A percentile compares a stretch with the other conserved stretches of the same genome.
These are phyloP conservation scores for Phytopythium vexans DNA, from an alignment of 352 stramenopile species.

Conservation along the genomic window DNA sequence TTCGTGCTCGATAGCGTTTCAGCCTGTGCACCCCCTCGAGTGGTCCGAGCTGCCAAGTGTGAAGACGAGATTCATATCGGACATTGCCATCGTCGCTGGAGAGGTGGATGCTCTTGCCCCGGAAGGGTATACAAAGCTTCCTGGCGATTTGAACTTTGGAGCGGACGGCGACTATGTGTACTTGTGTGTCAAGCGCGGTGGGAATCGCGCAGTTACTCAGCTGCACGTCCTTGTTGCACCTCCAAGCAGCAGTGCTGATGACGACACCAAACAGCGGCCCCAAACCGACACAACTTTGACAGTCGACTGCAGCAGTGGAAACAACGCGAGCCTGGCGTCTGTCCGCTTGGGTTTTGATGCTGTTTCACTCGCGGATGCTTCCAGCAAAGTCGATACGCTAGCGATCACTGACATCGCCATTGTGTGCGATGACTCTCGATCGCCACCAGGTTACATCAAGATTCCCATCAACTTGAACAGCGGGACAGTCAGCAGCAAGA, in stretches of 20 bases:
- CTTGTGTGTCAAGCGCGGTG: constrained; percentile 63
- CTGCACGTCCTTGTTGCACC: constrained; percentile 13
- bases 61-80: constrained; percentile 55
- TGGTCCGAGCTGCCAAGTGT: constrained; percentile 31
- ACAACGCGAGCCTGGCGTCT: constrained; percentile 1
- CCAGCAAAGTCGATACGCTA: constrained; percentile 16
- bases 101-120: constrained; percentile 47
- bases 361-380: constrained; percentile 1
- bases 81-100: constrained; percentile 52
- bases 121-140: constrained; percentile 49
- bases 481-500: constrained; percentile 14
- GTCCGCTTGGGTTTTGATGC: constrained; percentile 32
- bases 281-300: not conserved
- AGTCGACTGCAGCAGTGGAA: constrained; percentile 33
- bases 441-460: constrained; percentile 24
- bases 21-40: constrained; percentile 38
- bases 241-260: not conserved
- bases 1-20: constrained; percentile 22
- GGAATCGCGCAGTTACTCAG: constrained; percentile 31
- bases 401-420: constrained; percentile 66
- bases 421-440: constrained; percentile 31
- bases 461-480: constrained; percentile 57
- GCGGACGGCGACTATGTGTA: constrained; percentile 66
- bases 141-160: constrained; percentile 57
- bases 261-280: not conserved